Evolutionary conservation across 495 filamentous ascomycete genomes (phyloP), one percentile per base, ranked within the genome.

Genomic region (Massariosphaeria phaeospora): DNA sequence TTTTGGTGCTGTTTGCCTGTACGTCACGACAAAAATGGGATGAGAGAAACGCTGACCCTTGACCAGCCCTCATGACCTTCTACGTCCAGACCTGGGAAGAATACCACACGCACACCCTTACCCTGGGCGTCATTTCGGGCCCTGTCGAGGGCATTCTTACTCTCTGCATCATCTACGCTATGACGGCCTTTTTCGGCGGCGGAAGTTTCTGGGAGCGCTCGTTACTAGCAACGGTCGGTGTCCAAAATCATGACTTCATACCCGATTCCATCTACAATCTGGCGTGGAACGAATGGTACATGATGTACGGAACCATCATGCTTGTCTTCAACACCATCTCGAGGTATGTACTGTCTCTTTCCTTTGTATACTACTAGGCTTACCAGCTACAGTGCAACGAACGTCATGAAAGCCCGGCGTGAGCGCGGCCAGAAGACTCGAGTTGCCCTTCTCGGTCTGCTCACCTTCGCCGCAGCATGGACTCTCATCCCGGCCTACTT

Each of bases 51-150:
- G 40, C 18, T 11, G 45, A 40, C 60, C 31, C 23, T 66, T 71
- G 29, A 39, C 25, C 57, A 88, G 84, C 85, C 0, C 80, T 85
- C 29, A 74, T 91, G 64, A 96, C 90, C 13, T 98, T 98, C 71
- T 98, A 98, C 68, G 84, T 98, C 20, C 93, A 96, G 68, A 98
- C 93, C 26, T 98, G 93, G 93, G 93, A 98, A 60, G 93, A 96
- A 72, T 97, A 96, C 71, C 94, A 96, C 73, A 98, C 93, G 31
- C 88, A 95, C 67, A 90, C 91, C 9, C 80, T 98, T 21, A 96
- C 88, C 12, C 79, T 98, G 0, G 93, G 93, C 47, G 74, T 97
- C 61, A 77, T 98, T 52, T 96, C 91, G 58, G 93, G 93, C 0
- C 93, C 93, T 5, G 93, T 98, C 35, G 93, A 98, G 72, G 93